Conservation (phyloP, 306 rosid genomes). For the Dryas drummondii region DNA sequence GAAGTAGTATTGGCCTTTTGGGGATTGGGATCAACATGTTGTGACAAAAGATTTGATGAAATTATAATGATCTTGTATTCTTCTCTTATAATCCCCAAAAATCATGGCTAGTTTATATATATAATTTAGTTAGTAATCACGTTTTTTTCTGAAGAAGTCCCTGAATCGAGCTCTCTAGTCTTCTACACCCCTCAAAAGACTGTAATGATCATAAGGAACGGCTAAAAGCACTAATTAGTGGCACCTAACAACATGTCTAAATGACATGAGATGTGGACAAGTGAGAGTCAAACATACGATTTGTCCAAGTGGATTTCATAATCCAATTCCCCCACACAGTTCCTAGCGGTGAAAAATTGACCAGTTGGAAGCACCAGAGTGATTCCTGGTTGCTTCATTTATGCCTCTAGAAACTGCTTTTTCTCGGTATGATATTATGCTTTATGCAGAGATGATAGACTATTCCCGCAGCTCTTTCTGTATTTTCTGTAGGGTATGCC, state of each 20-base stretch:
- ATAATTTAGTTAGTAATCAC: too few species aligned
- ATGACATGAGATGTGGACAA: not conserved
- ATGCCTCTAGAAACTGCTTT: not conserved
- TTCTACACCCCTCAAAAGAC: too few species aligned
- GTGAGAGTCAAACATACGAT: not conserved
- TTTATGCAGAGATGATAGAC: too few species aligned
- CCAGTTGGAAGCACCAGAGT: conserved; percentile 22
- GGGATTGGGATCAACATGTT: too few species aligned
- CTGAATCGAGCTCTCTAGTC: too few species aligned
- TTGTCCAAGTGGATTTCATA: conserved; percentile 7
- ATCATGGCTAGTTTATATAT: too few species aligned
- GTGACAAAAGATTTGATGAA: not conserved
- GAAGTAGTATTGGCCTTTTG: too few species aligned
- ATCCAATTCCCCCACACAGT: not conserved
- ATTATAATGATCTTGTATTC: not conserved
- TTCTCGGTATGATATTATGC: not conserved
- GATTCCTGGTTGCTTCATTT: not conserved
- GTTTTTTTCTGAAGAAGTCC: too few species aligned
- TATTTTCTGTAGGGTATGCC: not conserved
- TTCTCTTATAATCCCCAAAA: too few species aligned
- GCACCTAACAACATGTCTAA: too few species aligned
- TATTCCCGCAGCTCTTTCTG: not conserved
- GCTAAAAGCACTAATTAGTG: too few species aligned
- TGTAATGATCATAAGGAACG: too few species aligned
- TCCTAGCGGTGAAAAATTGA: not conserved